A percentile compares a stretch with the other conserved stretches of the same genome.
Conservation (phyloP, 139 green algal species). For the Coelastrella sp. region DNA sequence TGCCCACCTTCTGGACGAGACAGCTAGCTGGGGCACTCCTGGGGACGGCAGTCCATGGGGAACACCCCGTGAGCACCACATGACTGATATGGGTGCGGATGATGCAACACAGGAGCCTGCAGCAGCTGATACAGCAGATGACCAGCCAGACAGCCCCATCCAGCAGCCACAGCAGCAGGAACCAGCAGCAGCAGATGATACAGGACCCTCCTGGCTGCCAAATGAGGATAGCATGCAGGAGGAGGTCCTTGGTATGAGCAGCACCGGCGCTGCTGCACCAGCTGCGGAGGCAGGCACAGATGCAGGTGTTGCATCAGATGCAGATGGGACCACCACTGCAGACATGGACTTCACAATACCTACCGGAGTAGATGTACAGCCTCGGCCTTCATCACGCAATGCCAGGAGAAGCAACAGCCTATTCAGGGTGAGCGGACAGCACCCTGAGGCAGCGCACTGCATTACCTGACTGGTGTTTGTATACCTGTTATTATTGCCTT, state of each 20-base stretch:
- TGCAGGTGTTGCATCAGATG: not conserved
- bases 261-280: too few relatives aligned
- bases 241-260: too few relatives aligned
- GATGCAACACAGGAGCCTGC: not conserved
- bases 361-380: slow-evolving; percentile 9
- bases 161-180: slow-evolving; percentile 4
- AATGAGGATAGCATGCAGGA: too few relatives aligned
- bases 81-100: not conserved
- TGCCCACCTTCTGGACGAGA: slow-evolving; percentile 21
- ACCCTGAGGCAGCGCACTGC: not conserved
- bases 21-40: slow-evolving; percentile 30
- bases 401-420: slow-evolving; percentile 17
- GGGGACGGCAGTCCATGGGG: slow-evolving; percentile 30
- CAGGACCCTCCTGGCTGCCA: not conserved
- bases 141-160: not conserved
- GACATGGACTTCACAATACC: slow-evolving; percentile 37
- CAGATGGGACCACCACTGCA: not conserved
- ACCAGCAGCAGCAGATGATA: not conserved
- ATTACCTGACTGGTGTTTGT: too few relatives aligned
- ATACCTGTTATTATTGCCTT: too few relatives aligned
- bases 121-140: slow-evolving; percentile 1
- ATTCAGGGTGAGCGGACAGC: slow-evolving; percentile 17
- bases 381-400: not conserved
- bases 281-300: not conserved
- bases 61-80: slow-evolving; percentile 1